Base-by-base conservation (phyloP, 2,329 filamentous ascomycete species). In the Fusarium anthophilum region DNA sequence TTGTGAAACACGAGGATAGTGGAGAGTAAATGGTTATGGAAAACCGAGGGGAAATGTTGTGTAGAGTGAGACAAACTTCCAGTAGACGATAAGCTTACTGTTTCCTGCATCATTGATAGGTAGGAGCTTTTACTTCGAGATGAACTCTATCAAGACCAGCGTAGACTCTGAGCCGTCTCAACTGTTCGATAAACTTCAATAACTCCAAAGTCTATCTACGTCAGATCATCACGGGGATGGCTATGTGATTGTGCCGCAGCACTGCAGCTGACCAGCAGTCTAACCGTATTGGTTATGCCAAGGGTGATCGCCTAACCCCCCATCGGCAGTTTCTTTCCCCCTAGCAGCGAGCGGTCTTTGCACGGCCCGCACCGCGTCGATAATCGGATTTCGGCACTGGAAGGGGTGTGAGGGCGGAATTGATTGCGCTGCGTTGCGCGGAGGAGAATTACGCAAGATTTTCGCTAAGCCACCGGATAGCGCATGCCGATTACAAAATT, bases 21-120 rank as follows among this genome's bases (percentile, higher is more conserved):
- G 15, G 20, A 20, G 50, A 30, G 8, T 41, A 3, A 17, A 5
- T 4, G 7, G 7, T 2, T 9, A 9, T 2, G 1, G 22, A 14
- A 8, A 18, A 18, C 7, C 14, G 47, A 28, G 10, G 5, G 6
- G 9, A 4, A 3, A 30, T 4, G 10, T 15, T 11, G 0, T 24
- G 3, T 0, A 0, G 7, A 24, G 30, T 37, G 17, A 37, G 30
- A 37, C n/a, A 26, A 2, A 6, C 15, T 37, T 22, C 1, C 13
- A 53, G 6, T 53, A 5, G 15, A 5, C 6, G 24, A 55, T 55
- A 55, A 18, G 35, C 35, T 41, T 55, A 51, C 8, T 2, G 8
- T 3, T n/a, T 54, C 2, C 14, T 53, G n/a, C n/a, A 37, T 12
- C 12, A 5, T 11, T 20, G 28, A 24, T 5, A 28, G 1, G 2